Evolutionary conservation across 2,329 filamentous ascomycete genomes (phyloP), one percentile per base, ranked within the genome.

Genomic region (Hypoxylon sp.): DNA sequence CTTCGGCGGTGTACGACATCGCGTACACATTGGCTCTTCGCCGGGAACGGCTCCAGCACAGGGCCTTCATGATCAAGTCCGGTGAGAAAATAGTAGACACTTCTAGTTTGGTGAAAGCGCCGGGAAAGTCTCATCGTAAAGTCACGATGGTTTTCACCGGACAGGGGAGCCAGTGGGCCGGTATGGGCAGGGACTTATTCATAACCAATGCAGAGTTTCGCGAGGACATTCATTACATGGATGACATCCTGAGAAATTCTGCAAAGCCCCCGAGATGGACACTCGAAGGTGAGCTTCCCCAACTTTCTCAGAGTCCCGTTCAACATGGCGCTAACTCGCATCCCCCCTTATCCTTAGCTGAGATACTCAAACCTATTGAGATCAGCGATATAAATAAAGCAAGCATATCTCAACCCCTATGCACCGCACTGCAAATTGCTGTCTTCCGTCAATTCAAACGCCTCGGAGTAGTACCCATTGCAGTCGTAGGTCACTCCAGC

Each of bases 401-500:
- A 5, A 65, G 68, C 17, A 21, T 77, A 21, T 72, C 73, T 13
- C 79, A 81, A 46, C 77, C 80, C 6, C 27, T 79, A 2, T 82
- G 78, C 62, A 81, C 80, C 8, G 77, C 77, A 5, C 44, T 82
- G 2, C 80, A 84, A 62, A 74, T 86, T 10, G 81, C 73, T 0
- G 69, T 86, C 0, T 76, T 84, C 0, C 78, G 84, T 13, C 69
- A 82, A 0, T 76, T 86, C 2, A 37, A 44, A 0, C 65, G 69
- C 1, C 75, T 75, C 56, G 75, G 78, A 0, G 67, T 85, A 27
- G 54, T 47, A 1, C 79, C 81, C 0, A 29, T 70, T 6, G 78
- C 75, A 0, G 79, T 81, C 0, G 76, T 83, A 2, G 83, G 83
- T 0, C 83, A 85, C 62, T 82, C 80, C 0, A 77, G 74, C 1